Conservation (phyloP, 176 grass and related monocot species). For the Zizania latifolia region DNA sequence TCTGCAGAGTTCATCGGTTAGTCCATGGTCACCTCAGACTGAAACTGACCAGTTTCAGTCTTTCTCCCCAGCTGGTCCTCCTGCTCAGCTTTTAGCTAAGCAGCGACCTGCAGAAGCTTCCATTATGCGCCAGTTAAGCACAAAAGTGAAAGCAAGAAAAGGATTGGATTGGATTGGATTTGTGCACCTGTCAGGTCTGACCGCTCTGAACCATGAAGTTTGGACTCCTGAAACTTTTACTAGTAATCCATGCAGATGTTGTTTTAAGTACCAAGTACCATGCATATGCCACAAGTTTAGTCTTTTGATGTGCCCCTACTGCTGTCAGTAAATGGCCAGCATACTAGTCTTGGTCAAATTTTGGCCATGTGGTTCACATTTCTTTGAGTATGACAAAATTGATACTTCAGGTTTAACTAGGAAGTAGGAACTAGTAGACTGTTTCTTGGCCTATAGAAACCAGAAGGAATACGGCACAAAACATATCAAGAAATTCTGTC, state of each 20-base stretch:
- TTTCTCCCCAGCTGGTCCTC: neutral
- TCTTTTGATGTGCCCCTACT: constrained; percentile 5
- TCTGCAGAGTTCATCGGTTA: neutral
- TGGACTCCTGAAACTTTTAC: constrained; percentile 8
- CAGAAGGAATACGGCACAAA: neutral
- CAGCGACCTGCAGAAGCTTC: constrained; percentile 14
- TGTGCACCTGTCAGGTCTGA: neutral
- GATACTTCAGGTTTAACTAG: neutral
- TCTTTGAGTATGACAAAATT: neutral
- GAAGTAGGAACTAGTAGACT: neutral
- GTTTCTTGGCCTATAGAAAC: neutral
- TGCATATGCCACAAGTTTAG: neutral
- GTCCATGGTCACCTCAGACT: neutral
- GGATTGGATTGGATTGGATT: neutral
- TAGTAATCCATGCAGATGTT: neutral
- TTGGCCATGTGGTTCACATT: neutral
- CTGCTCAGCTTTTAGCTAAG: neutral
- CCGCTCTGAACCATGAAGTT: neutral
- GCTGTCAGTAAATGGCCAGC: neutral
- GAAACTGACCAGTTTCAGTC: neutral
- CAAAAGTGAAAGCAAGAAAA: neutral
- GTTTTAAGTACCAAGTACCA: neutral
- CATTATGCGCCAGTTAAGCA: neutral
- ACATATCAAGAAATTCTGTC: neutral
- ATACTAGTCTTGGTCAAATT: neutral